A percentile compares a stretch with the other conserved stretches of the same genome.
phyloP scores from a whole-genome alignment of 2,329 filamentous ascomycete genomes.

The Coniochaeta ligniaria region DNA sequence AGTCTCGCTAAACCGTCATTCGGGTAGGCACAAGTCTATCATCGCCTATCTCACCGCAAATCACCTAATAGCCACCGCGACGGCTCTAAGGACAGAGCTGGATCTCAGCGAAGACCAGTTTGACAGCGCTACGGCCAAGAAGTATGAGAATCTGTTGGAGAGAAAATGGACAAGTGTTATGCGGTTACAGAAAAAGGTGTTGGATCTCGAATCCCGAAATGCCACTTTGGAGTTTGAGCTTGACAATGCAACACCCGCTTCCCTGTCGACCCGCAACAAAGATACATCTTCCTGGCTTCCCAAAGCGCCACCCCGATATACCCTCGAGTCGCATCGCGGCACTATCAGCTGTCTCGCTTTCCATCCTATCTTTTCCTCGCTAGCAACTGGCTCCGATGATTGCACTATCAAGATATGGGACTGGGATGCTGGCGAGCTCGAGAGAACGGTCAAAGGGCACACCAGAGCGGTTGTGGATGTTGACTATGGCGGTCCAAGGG shows the following conservation, averaged over 20 bases:
- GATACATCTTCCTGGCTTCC: constrained; percentile 88
- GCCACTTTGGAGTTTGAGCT: constrained; percentile 71
- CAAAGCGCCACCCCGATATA: constrained; percentile 70
- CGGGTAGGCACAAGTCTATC: constrained; percentile 77
- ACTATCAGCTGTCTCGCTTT: constrained; percentile 89
- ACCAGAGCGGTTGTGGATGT: constrained; percentile 83
- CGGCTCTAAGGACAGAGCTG: constrained; percentile 68
- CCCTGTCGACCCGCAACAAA: constrained; percentile 59
- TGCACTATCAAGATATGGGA: constrained; percentile 96
- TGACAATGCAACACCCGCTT: constrained; percentile 70
- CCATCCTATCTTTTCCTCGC: constrained; percentile 82
- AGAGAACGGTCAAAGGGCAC: constrained; percentile 85
- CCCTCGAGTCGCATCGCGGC: constrained; percentile 72
- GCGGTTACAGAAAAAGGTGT: constrained; percentile 90
- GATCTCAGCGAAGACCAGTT: constrained; percentile 62
- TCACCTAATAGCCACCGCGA: constrained; percentile 62
- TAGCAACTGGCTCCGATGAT: constrained; percentile 91
- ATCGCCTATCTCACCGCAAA: constrained; percentile 78
- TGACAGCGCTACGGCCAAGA: constrained; percentile 77
- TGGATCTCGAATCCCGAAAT: constrained; percentile 80
- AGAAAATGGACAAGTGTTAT: constrained; percentile 99
- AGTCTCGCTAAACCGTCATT: not conserved
- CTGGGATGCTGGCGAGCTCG: constrained; percentile 87
- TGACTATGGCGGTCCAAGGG: constrained; percentile 81
- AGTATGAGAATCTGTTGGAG: constrained; percentile 88